Base-by-base conservation (phyloP, 352 stramenopile species). In the Phytophthora fragariae region DNA sequence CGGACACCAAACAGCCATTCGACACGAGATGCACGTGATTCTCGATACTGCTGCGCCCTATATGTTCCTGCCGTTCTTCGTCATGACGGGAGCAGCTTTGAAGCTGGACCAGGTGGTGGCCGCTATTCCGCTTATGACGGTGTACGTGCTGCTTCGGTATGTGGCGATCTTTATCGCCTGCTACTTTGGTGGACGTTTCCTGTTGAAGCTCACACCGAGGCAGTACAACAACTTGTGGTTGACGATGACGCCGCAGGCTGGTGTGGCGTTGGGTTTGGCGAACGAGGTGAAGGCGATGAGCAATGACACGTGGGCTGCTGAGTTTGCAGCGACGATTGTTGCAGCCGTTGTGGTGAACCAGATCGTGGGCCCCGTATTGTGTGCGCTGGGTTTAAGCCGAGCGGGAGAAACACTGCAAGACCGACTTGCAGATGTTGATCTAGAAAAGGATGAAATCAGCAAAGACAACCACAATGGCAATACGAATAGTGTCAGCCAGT, bases 221-320 rank as follows among this genome's bases (percentile, higher is more conserved):
- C 78, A 91, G 72, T 92, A 91, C 79, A 90, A 88, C 69, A 91
- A 89, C 70, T 70, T 92, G 63, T 92, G 85, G 85, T 66, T 92
- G 50, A 91, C 83, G 21, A 86, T 90, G 77, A 92, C 84, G 5
- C 84, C 84, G 0, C 84, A 92, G 63, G 84, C 84, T 44, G 84
- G 84, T 37, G 85, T 92, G 21, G 82, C 85, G 0, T 68, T 92
- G 8, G 85, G 85, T 33, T 59, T 92, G n/a, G 85, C 85, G 0
- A 88, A 80, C 55, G 85, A 92, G 63, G 72, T 92, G n/a, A 74
- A 88, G 61, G 68, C 65, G 3, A 77, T 92, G 63, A 90, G 80
- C 17, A 58, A 69, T 0, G 85, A 90, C 31, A 50, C 80, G 0
- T 92, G 85, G 85, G 85, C 83, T 1, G 66, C 81, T 5, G 80